These are phyloP conservation scores for Camptophora hylomeconis DNA, from an alignment of 2,329 filamentous ascomycete genomes.

Conservation along the genomic window DNA sequence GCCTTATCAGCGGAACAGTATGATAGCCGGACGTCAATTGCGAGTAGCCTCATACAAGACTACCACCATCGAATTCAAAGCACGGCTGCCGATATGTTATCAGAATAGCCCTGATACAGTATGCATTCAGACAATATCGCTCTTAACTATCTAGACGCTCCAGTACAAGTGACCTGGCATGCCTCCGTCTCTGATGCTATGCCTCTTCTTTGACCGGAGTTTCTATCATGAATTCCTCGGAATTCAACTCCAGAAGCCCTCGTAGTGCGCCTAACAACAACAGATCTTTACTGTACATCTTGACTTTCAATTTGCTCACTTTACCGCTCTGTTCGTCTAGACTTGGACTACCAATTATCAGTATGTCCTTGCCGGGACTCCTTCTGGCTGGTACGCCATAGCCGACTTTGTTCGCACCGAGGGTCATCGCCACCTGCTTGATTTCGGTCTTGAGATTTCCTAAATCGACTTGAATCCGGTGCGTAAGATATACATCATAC, in stretches of 20 bases:
- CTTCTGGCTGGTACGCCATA: constrained; percentile 9
- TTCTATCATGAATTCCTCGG: constrained; percentile 23
- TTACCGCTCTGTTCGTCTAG: constrained; percentile 25
- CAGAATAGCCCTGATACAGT: too few species aligned
- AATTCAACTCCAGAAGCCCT: constrained; percentile 26
- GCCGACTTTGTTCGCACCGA: constrained; percentile 10
- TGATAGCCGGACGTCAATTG: too few species aligned
- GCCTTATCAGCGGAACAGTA: too few species aligned
- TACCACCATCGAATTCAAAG: too few species aligned
- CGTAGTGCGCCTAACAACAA: constrained; percentile 30
- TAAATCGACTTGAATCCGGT: constrained; percentile 23
- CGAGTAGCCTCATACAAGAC: too few species aligned
- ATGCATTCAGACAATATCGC: too few species aligned
- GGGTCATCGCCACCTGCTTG: constrained; percentile 7
- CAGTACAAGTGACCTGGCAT: not conserved
- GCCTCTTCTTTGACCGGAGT: constrained; percentile 3
- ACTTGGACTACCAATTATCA: constrained; percentile 27
- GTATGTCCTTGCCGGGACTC: constrained; percentile 8
- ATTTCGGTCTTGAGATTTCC: constrained; percentile 11
- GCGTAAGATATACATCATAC: constrained; percentile 26
- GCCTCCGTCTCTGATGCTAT: not conserved
- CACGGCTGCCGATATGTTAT: too few species aligned
- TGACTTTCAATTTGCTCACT: constrained; percentile 22
- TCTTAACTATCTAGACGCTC: too few species aligned
- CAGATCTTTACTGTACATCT: constrained; percentile 30